Conservation (phyloP, 2,329 filamentous ascomycete species). For the Aspergillus thermomutatus region DNA sequence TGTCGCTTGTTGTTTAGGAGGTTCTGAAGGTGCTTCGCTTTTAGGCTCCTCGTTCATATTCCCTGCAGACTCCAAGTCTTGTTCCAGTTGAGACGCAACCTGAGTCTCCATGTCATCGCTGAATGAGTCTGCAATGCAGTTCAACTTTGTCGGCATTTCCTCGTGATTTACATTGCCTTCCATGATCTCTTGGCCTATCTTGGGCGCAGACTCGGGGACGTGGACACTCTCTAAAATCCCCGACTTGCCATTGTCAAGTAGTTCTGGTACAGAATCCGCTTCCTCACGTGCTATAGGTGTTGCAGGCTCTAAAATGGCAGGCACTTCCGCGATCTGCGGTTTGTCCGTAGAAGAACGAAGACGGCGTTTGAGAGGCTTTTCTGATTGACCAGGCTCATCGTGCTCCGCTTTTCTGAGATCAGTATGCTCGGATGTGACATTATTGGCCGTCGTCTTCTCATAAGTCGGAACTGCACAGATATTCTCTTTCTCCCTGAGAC, state of each 20-base stretch:
- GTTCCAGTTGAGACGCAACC: constrained; percentile 44
- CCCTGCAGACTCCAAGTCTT: constrained; percentile 41
- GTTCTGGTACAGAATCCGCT: background rate
- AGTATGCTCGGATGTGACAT: background rate
- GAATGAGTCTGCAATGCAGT: constrained; percentile 31
- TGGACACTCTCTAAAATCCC: background rate
- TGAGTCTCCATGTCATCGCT: constrained; percentile 43
- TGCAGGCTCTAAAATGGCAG: background rate
- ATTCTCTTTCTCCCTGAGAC: constrained; percentile 2
- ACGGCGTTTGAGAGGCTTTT: constrained; percentile 15
- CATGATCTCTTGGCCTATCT: background rate
- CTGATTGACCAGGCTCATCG: background rate
- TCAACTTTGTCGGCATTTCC: constrained; percentile 2
- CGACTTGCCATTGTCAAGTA: background rate
- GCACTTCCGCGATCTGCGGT: background rate
- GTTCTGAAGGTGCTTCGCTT: constrained; percentile 2
- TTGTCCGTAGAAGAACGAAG: constrained; percentile 25
- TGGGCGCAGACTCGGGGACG: background rate
- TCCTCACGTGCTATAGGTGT: background rate
- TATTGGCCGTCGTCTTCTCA: background rate
- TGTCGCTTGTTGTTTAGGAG: constrained; percentile 12
- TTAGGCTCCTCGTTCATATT: constrained; percentile 22
- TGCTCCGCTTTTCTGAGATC: constrained; percentile 2
- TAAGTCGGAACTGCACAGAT: background rate
- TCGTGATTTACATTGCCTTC: background rate